phyloP scores from a whole-genome alignment of 2,329 filamentous ascomycete genomes.

The Alternaria panax region DNA sequence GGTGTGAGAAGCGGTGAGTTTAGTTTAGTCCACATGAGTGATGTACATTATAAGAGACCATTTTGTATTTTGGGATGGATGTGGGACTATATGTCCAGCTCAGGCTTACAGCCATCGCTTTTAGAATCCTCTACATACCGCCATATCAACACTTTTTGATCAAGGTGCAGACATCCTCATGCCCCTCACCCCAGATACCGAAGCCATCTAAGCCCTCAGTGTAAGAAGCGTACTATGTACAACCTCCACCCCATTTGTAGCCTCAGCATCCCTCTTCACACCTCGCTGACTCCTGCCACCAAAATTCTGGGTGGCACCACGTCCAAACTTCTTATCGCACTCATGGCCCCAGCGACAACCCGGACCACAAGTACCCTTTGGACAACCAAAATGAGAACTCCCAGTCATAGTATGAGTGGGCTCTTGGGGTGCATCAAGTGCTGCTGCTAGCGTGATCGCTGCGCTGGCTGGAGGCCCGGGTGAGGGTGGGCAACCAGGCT shows the following conservation, averaged over 20 bases:
- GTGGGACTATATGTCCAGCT: not conserved
- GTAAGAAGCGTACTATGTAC: not conserved
- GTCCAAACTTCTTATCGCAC: not conserved
- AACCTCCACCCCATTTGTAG: not conserved
- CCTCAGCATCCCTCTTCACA: not conserved
- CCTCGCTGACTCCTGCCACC: not conserved
- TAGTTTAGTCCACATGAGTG: not conserved
- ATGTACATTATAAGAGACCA: not conserved
- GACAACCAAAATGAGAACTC: not conserved
- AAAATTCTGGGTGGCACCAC: not conserved
- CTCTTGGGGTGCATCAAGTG: too few relatives aligned
- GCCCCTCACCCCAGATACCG: too few relatives aligned
- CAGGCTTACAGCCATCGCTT: not conserved
- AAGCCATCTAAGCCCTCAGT: not conserved
- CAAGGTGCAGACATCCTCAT: not conserved
- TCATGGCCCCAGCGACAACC: not conserved
- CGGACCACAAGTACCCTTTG: not conserved
- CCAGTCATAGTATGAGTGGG: rapidly evolving
- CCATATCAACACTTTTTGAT: not conserved
- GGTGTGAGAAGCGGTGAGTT: not conserved
- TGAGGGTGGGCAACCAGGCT: not conserved
- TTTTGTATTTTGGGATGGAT: not conserved
- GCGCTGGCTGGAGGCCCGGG: not conserved
- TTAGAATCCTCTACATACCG: not conserved
- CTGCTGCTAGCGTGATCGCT: not conserved